Base-by-base conservation (phyloP, 345 rosid species). In the Barbarea vulgaris region DNA sequence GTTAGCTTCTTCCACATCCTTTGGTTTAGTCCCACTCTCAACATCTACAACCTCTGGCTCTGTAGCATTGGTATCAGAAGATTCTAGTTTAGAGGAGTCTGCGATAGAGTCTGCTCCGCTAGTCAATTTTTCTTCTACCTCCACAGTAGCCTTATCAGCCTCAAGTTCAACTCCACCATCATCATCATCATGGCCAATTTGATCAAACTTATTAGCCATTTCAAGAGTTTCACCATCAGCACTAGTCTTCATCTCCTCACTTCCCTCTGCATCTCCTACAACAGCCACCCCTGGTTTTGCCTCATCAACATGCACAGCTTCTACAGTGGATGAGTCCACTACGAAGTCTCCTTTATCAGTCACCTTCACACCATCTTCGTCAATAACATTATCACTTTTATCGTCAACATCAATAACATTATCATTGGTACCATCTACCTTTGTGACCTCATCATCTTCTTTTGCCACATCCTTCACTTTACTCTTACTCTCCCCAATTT, bases 151-250 rank as follows among this genome's bases (percentile, higher is more conserved):
- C 68, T 84, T 42, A 41, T 37, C 77, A 64, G 81, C 56, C 67
- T 56, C 67, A 31, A 18, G 41, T 62, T 76, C 59, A 28, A 37
- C 4, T 48, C 63, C 69, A 68, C 68, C 67, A 59, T 42, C 70
- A 61, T 42, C 70, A 61, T 69, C 81, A 58, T 54, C 78, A 57
- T 41, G 46, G 31, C 65, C 79, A 74, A 81, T 66, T 28, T 64
- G 79, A 69, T 84, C 82, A 79, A 86, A 84, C 53, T 80, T 84
- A 82, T 85, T 86, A 63, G 81, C 85, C 77, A 85, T 73, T 69
- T 75, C 44, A 70, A 72, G 76, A 3, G 60, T 70, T 57, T 50
- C 80, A 41, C 76, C 84, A 79, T 58, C 70, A 31, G 56, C 85
- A 42, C 48, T 54, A 76, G 47, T 27, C 53, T 76, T 84, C 55